These are phyloP conservation scores for Trichoderma sp. DNA, from an alignment of 2,329 filamentous ascomycete species.

Conservation along the genomic window DNA sequence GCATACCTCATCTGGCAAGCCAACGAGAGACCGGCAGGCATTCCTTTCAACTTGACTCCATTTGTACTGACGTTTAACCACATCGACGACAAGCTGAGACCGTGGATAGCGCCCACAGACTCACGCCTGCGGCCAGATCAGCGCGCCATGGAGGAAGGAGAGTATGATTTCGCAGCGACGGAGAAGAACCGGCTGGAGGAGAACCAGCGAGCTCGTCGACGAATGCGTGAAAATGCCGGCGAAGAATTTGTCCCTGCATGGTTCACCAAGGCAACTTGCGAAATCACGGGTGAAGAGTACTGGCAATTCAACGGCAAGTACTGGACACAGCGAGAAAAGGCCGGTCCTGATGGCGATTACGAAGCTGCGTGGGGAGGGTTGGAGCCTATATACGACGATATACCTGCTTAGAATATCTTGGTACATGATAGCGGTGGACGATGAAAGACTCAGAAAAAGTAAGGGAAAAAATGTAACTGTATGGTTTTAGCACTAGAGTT, in stretches of 20 bases:
- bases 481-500: not conserved
- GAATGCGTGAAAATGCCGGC: constrained; percentile 72
- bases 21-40: constrained; percentile 74
- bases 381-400: constrained; percentile 70
- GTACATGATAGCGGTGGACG: not conserved
- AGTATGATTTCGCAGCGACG: constrained; percentile 87
- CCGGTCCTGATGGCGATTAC: constrained; percentile 58
- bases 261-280: constrained; percentile 74
- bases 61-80: constrained; percentile 96
- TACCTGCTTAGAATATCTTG: not conserved
- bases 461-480: constrained; percentile 5
- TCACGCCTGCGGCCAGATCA: constrained; percentile 92
- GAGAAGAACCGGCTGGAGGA: constrained; percentile 97
- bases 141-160: constrained; percentile 97
- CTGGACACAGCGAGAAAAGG: constrained; percentile 73
- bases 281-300: constrained; percentile 82
- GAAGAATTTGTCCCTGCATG: constrained; percentile 83
- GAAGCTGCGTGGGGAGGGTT: constrained; percentile 66
- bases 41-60: constrained; percentile 96
- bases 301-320: constrained; percentile 91
- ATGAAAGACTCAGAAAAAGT: not conserved
- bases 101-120: constrained; percentile 86
- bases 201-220: constrained; percentile 76
- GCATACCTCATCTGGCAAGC: constrained; percentile 94
- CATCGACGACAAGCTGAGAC: constrained; percentile 75